Conservation (phyloP, 2,329 filamentous ascomycete genomes). For the Fusarium dlaminii region DNA sequence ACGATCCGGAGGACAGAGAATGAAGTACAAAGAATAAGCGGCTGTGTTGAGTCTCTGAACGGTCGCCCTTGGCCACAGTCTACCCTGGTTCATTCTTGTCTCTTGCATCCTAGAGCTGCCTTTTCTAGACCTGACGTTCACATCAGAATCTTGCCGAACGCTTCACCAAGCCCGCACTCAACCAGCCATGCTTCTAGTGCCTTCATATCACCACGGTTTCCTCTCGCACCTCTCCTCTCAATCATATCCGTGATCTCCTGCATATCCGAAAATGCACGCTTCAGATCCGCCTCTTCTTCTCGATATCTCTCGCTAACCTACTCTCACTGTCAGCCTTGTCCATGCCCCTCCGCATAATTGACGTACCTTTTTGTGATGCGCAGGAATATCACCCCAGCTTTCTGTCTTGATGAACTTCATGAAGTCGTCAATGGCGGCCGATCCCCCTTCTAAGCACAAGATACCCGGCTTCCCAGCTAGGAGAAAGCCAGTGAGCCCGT, state of each 20-base stretch:
- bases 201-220: constrained; percentile 63
- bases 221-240: constrained; percentile 58
- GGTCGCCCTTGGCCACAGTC: rapidly evolving
- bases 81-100: background rate
- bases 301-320: constrained; percentile 62
- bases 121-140: background rate
- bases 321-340: background rate
- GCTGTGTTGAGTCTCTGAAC: background rate
- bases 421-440: constrained; percentile 62
- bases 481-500: constrained; percentile 66
- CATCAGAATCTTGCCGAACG: constrained; percentile 41
- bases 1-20: too few relatives aligned
- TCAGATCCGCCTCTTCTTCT: constrained; percentile 46
- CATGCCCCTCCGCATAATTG: rapidly evolving
- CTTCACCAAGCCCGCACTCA: constrained; percentile 44
- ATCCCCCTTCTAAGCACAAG: constrained; percentile 61
- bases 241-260: constrained; percentile 63
- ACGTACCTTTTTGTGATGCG: constrained; percentile 66
- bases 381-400: constrained; percentile 70
- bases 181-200: constrained; percentile 61
- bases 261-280: constrained; percentile 63
- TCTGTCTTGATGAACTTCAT: constrained; percentile 72
- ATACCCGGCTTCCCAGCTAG: constrained; percentile 68
- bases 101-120: background rate
- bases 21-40: rapidly evolving